Conservation (phyloP, 2,329 filamentous ascomycete species). For the Pseudopyricularia cyperi region DNA sequence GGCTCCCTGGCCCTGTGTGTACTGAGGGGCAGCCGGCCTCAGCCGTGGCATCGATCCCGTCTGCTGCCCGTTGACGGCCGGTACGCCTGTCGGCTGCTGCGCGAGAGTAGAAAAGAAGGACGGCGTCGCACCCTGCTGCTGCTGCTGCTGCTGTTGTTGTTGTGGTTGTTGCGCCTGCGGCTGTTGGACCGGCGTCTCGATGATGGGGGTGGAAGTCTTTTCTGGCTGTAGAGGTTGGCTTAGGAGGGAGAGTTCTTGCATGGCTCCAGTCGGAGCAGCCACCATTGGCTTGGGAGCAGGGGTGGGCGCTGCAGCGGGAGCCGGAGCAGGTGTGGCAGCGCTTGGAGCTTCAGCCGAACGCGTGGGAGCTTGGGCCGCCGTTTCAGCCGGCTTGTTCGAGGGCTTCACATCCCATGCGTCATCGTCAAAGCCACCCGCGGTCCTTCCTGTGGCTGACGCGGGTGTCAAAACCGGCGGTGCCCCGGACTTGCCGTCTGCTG, state of each 20-base stretch:
- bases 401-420: slow-evolving; percentile 97
- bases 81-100: slow-evolving; percentile 33
- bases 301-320: slow-evolving; percentile 24
- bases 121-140: slow-evolving; percentile 37
- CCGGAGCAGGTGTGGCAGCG: slow-evolving; percentile 19
- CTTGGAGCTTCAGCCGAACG: slow-evolving; percentile 15
- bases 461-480: slow-evolving; percentile 12
- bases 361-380: background rate
- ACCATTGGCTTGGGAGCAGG: slow-evolving; percentile 19
- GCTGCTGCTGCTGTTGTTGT: slow-evolving; percentile 9
- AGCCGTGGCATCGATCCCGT: slow-evolving; percentile 41
- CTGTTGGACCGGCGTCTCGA: slow-evolving; percentile 18
- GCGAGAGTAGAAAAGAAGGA: slow-evolving; percentile 40
- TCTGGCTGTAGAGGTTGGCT: slow-evolving; percentile 38
- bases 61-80: slow-evolving; percentile 21
- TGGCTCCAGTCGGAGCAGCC: slow-evolving; percentile 52
- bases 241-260: slow-evolving; percentile 44
- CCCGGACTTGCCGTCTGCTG: slow-evolving; percentile 21
- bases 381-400: slow-evolving; percentile 36
- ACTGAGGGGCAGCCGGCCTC: slow-evolving; percentile 58
- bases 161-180: slow-evolving; percentile 17
- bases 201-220: slow-evolving; percentile 20
- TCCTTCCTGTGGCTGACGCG: slow-evolving; percentile 10
- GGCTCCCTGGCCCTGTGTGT: slow-evolving; percentile 42
- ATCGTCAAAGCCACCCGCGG: slow-evolving; percentile 65